phyloP scores from a whole-genome alignment of 2,329 filamentous ascomycete genomes.

The Ophiostoma perfectum region DNA sequence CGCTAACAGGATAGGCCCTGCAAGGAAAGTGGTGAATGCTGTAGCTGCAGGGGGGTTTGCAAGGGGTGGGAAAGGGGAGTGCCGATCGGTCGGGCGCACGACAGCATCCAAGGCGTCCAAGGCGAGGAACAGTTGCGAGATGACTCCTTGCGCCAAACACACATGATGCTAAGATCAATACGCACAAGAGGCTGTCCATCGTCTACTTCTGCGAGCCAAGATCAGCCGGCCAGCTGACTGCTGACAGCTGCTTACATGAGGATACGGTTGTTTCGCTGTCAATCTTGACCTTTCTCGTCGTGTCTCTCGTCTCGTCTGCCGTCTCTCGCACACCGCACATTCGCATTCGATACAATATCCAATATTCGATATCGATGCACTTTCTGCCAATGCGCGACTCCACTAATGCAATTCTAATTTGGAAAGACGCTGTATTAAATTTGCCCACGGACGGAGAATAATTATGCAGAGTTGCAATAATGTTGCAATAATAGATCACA shows the following conservation, averaged over 20 bases:
- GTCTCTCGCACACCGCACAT: too few species aligned
- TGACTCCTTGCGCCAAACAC: background rate
- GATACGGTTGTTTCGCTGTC: background rate
- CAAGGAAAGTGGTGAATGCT: conserved; percentile 2
- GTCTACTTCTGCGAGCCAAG: background rate
- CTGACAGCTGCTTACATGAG: background rate
- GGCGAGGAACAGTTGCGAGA: background rate
- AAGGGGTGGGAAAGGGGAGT: conserved; percentile 7
- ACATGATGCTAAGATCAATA: background rate
- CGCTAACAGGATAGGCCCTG: conserved; percentile 8
- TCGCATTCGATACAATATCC: too few species aligned
- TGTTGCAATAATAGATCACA: background rate
- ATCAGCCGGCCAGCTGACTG: background rate
- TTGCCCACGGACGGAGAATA: too few species aligned
- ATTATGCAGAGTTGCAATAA: too few species aligned
- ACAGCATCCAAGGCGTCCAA: background rate
- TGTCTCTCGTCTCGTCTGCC: too few species aligned
- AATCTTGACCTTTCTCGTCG: too few species aligned
- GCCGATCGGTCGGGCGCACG: conserved; percentile 1
- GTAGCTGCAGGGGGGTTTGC: background rate
- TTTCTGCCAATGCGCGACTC: too few species aligned
- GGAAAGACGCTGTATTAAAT: too few species aligned
- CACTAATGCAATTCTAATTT: too few species aligned
- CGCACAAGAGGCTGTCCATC: background rate
- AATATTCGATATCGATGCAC: too few species aligned